Percentiles rank a stretch among this genome's conserved stretches.
These are phyloP conservation scores for Talaromyces albobiverticillius DNA, from an alignment of 2,329 filamentous ascomycete species.

Conservation along the genomic window DNA sequence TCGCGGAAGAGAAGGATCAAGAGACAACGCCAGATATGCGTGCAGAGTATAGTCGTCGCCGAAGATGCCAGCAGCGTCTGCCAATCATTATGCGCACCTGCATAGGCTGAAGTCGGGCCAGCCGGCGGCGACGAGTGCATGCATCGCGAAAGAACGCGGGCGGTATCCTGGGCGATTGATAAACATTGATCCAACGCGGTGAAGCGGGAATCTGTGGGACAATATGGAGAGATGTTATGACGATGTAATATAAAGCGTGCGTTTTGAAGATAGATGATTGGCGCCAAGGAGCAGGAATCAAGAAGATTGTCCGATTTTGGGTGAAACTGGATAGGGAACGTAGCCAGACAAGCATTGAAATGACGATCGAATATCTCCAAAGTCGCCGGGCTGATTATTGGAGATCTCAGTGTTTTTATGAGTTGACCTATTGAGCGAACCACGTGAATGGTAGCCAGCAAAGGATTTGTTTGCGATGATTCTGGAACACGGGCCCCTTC, in stretches of 20 bases:
- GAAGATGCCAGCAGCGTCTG: constrained; percentile 61
- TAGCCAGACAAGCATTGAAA: constrained; percentile 69
- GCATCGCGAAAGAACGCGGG: constrained; percentile 68
- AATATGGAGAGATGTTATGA: constrained; percentile 77
- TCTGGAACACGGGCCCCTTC: constrained; percentile 45
- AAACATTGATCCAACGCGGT: constrained; percentile 77
- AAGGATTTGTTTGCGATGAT: constrained; percentile 61
- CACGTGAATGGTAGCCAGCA: constrained; percentile 78
- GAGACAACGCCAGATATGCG: constrained; percentile 83
- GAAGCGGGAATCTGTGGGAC: constrained; percentile 62
- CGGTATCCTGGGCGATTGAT: constrained; percentile 72
- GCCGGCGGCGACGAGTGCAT: constrained; percentile 39
- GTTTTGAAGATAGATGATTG: constrained; percentile 75
- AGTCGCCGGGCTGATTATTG: constrained; percentile 63
- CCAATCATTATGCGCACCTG: constrained; percentile 40
- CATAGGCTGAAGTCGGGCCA: constrained; percentile 5
- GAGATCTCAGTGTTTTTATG: constrained; percentile 65
- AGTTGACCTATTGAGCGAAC: constrained; percentile 74
- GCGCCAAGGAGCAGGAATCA: constrained; percentile 70
- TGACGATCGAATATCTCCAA: constrained; percentile 78
- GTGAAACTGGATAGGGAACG: constrained; percentile 73
- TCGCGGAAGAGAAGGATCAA: constrained; percentile 75
- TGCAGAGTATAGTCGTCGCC: constrained; percentile 71
- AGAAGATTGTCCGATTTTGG: constrained; percentile 64
- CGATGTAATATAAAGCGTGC: constrained; percentile 82